Evolutionary conservation across 2,329 filamentous ascomycete genomes (phyloP), one percentile per base, ranked within the genome.

Genomic region (Coniochaeta sp.): DNA sequence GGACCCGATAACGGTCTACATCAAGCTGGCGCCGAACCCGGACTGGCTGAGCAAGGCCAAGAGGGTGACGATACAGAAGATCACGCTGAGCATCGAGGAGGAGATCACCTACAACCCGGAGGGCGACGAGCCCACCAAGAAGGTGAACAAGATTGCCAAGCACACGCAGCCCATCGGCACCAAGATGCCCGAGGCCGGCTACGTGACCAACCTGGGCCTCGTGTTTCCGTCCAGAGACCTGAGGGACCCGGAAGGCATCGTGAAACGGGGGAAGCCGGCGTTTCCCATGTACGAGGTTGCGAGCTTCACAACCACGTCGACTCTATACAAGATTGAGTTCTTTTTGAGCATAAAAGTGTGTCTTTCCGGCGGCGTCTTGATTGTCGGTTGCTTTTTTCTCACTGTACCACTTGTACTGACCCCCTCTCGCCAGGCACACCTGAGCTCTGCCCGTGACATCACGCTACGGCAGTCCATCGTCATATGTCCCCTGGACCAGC

Each of bases 51-150:
- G 78, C 71, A 98, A 97, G 74, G 93, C 93, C 55, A 91, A 88
- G 72, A 90, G 90, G 71, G 93, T 98, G 58, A 93, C 91, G 50
- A 96, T 99, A 69, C 89, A 93, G 70, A 95, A 95, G 70, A 95
- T 99, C 66, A 96, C 92, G 1, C 87, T 98, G 47, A 86, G 87
- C 14, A 96, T 99, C 67, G 95, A 98, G 70, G 95, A 99, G 74
- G 93, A 98, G 72, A 96, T 98, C 61, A 96, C 95, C n/a, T 99
- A 90, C 76, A 98, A 99, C 66, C 95, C 95, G 32, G 93, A 98
- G 74, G 95, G 95, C 56, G 95, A 98, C 70, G 95, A 98, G 71
- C 92, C 93, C 30, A 90, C 90, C 34, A 90, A 91, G 65, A 97
- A 96, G 74, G 80, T 91, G 66, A 97, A 96, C 74, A 89, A 88